Evolutionary conservation across 1,284 basidiomycete genomes (phyloP).

Genomic region (Heterobasidion parviporum): DNA sequence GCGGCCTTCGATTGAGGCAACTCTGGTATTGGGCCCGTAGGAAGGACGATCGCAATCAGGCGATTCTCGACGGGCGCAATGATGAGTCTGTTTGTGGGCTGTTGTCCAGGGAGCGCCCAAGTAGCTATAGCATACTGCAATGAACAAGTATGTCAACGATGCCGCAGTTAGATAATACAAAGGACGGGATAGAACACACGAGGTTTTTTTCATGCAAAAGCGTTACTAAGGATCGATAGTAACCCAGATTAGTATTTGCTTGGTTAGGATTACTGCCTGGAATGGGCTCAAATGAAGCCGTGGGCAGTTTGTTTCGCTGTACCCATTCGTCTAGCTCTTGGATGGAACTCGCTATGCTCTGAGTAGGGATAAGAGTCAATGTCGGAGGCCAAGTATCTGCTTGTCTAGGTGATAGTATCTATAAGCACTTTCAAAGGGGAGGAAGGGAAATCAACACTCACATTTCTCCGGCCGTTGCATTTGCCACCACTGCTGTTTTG

Average conservation of each 20-base stretch:
- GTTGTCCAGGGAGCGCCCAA: slow-evolving; percentile 42
- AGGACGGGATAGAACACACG: slow-evolving; percentile 23
- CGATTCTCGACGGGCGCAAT: slow-evolving; percentile 35
- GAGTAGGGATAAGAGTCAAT: slow-evolving; percentile 35
- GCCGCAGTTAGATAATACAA: not conserved
- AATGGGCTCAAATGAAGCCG: slow-evolving; percentile 14
- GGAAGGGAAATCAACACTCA: slow-evolving; percentile 14
- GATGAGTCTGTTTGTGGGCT: slow-evolving; percentile 37
- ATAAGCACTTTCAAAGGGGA: not conserved
- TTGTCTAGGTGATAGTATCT: slow-evolving; percentile 27
- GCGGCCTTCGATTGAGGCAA: slow-evolving; percentile 23
- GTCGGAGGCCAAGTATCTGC: slow-evolving; percentile 44
- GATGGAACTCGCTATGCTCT: slow-evolving; percentile 30
- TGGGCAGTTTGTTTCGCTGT: slow-evolving; percentile 20
- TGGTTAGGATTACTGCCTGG: slow-evolving; percentile 8
- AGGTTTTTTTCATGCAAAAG: slow-evolving; percentile 33
- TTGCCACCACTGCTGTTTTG: slow-evolving; percentile 32
- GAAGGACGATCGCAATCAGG: slow-evolving; percentile 42
- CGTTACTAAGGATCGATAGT: slow-evolving; percentile 29
- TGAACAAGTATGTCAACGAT: not conserved
- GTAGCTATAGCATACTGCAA: slow-evolving; percentile 47
- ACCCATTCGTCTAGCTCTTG: slow-evolving; percentile 44
- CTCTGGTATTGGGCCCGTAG: slow-evolving; percentile 48
- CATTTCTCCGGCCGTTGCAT: slow-evolving; percentile 21
- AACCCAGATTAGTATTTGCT: slow-evolving; percentile 27